phyloP scores from a whole-genome alignment of 495 filamentous ascomycete species.

The Podospora pseudoanserina region DNA sequence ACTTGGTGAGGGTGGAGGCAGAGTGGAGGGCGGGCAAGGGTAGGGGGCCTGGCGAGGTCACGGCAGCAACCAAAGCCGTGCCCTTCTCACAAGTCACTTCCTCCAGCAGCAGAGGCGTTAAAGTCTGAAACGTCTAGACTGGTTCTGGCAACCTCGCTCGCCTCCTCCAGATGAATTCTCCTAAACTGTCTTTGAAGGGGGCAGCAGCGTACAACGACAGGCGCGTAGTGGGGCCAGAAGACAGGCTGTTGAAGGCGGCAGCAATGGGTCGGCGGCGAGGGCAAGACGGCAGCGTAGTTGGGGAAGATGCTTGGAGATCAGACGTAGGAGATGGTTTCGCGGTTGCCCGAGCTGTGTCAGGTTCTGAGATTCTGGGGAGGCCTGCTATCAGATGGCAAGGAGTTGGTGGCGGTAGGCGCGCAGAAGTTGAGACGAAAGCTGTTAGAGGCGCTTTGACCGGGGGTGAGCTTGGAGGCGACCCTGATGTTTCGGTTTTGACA shows the following conservation, averaged over 20 bases:
- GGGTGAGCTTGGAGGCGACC: conserved; percentile 28
- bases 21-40: conserved; percentile 5
- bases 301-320: conserved; percentile 28
- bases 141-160: background rate
- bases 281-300: background rate
- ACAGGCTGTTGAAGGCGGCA: background rate
- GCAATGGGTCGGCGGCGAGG: conserved; percentile 13
- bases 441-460: conserved; percentile 43
- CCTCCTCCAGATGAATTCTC: background rate
- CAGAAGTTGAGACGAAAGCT: conserved; percentile 42
- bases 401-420: conserved; percentile 24
- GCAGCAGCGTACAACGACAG: background rate
- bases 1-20: background rate
- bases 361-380: conserved; percentile 22
- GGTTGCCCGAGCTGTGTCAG: conserved; percentile 39
- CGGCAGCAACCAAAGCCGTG: conserved; percentile 17
- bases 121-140: conserved; percentile 11
- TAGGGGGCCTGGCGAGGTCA: conserved; percentile 4
- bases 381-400: conserved; percentile 35
- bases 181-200: background rate
- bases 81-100: background rate
- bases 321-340: conserved; percentile 40
- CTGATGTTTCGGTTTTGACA: conserved; percentile 41
- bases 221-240: background rate
- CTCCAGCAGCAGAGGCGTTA: background rate